Percentiles rank a stretch among this genome's conserved stretches.
Conservation (phyloP, 2,329 filamentous ascomycete species). For the Plenodomus biglobosus region DNA sequence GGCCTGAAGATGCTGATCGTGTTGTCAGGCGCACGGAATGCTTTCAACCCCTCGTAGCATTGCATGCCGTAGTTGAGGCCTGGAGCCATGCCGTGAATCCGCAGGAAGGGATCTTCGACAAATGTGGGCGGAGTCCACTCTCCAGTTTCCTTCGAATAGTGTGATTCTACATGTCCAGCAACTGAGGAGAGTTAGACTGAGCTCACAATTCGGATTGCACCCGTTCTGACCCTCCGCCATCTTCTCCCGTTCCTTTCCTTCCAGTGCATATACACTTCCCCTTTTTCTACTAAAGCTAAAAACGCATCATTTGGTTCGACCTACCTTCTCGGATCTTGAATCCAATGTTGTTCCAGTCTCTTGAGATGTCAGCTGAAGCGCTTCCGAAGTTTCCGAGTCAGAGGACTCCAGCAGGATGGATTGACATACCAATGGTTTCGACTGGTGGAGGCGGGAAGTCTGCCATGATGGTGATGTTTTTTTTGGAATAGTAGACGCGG, state of each 20-base stretch:
- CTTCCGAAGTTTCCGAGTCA: neutral
- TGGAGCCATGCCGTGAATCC: constrained; percentile 92
- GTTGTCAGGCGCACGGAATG: constrained; percentile 77
- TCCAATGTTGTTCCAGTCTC: constrained; percentile 89
- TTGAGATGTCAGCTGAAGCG: constrained; percentile 9
- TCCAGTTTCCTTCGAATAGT: constrained; percentile 72
- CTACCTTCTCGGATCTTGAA: constrained; percentile 88
- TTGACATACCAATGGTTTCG: constrained; percentile 66
- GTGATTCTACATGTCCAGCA: constrained; percentile 90
- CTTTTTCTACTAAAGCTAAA: no score
- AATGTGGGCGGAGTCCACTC: constrained; percentile 79
- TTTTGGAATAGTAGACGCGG: neutral
- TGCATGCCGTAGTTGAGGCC: constrained; percentile 95
- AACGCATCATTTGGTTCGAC: constrained; percentile 10
- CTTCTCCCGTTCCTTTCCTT: no score
- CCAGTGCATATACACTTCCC: no score
- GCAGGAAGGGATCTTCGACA: constrained; percentile 79
- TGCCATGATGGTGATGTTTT: constrained; percentile 28
- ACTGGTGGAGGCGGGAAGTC: constrained; percentile 70
- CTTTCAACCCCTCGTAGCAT: constrained; percentile 97
- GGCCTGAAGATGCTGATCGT: constrained; percentile 86
- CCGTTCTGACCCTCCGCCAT: no score
- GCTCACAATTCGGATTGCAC: no score
- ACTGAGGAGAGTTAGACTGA: constrained; percentile 54
- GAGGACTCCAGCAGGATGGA: neutral